Conservation (phyloP, 108 stramenopile species). For the Nitzschia palea region DNA sequence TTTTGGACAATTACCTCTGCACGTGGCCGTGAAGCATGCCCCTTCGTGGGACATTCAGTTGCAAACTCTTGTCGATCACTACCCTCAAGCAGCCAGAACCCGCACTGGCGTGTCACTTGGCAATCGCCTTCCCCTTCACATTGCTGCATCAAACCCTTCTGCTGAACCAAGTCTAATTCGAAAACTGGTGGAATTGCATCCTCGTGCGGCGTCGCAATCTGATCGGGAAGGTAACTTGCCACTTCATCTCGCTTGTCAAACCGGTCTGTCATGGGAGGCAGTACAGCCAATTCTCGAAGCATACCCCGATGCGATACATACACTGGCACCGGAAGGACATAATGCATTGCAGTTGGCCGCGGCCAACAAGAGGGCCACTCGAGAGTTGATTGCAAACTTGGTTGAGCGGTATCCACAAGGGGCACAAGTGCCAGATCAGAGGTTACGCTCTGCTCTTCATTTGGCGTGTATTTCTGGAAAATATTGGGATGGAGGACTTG, state of each 20-base stretch:
- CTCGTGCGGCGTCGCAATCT: slow-evolving; percentile 48
- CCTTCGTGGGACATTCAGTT: slow-evolving; percentile 64
- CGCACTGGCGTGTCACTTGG: slow-evolving; percentile 44
- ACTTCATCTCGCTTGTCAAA: slow-evolving; percentile 68
- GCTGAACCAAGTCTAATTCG: slow-evolving; percentile 51
- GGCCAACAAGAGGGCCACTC: slow-evolving; percentile 7
- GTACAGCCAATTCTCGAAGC: slow-evolving; percentile 42
- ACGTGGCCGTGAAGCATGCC: slow-evolving; percentile 55
- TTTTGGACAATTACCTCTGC: slow-evolving; percentile 64
- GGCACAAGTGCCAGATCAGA: slow-evolving; percentile 28
- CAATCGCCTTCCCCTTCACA: slow-evolving; percentile 67
- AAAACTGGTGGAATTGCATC: slow-evolving; percentile 53
- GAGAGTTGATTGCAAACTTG: slow-evolving; percentile 33
- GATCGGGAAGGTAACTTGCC: slow-evolving; percentile 70
- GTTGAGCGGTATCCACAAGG: slow-evolving; percentile 35
- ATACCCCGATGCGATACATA: slow-evolving; percentile 36
- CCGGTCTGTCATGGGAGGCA: slow-evolving; percentile 58
- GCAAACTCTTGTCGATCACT: slow-evolving; percentile 56
- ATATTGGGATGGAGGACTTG: slow-evolving; percentile 49
- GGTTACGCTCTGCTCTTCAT: slow-evolving; percentile 48
- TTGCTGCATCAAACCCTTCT: slow-evolving; percentile 58
- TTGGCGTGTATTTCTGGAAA: slow-evolving; percentile 42
- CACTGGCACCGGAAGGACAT: slow-evolving; percentile 47
- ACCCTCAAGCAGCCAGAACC: slow-evolving; percentile 42
- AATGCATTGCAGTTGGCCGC: slow-evolving; percentile 52